Conservation (phyloP, 805 yeast species). For the Saccharomycopsis sp. region DNA sequence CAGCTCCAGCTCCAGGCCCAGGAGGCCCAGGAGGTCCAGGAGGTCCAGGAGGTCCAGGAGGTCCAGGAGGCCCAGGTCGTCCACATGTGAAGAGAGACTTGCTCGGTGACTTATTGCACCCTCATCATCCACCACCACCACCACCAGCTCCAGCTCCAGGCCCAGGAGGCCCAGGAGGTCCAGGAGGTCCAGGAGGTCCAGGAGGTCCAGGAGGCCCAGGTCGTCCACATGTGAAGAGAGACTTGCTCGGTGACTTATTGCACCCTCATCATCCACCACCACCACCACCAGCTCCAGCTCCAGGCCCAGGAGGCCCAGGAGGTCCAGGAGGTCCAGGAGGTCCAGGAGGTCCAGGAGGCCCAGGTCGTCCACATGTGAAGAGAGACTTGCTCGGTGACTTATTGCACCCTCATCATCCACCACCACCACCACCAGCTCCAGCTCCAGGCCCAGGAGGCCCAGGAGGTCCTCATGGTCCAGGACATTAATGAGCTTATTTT, state of each 20-base stretch:
- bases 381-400: background rate
- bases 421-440: conserved; percentile 1
- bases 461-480: background rate
- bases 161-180: background rate
- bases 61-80: too few relatives aligned
- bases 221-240: background rate
- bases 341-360: background rate
- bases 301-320: background rate
- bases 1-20: too few relatives aligned
- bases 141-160: background rate
- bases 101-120: background rate
- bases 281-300: background rate
- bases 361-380: background rate
- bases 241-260: background rate
- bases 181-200: background rate
- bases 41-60: too few relatives aligned
- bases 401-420: conserved; percentile 1
- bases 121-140: background rate
- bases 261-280: background rate
- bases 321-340: background rate
- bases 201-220: background rate
- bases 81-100: too few relatives aligned
- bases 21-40: too few relatives aligned
- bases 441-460: background rate
- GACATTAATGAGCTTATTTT: background rate